Evolutionary conservation across 352 stramenopile species (phyloP), one percentile per base, ranked within the genome.

Genomic region (Phytophthora agathidicida): DNA sequence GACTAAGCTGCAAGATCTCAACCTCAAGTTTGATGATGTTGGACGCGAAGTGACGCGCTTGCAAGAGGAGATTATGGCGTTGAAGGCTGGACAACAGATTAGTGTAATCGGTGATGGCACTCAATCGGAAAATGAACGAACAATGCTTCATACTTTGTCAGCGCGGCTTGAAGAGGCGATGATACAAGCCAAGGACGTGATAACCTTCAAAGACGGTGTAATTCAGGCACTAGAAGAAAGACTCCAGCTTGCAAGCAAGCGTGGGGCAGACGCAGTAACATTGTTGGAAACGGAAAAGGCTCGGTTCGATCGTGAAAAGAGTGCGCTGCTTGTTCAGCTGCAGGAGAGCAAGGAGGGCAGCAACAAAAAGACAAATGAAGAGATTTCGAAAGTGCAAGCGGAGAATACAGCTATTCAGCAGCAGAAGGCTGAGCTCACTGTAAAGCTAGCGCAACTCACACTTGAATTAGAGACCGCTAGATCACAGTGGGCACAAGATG

Each of bases 121-220:
- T 23, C 38, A 58, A 38, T 54, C 47, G 2, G 42, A 50, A 2
- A 61, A 41, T 14, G 81, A 91, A 10, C 76, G 65, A 9, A 5
- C 45, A 13, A 61, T 89, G 35, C 56, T 91, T n/a, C 79, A 84
- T 26, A 68, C 77, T 6, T 82, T 91, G 32, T 83, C 78, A 1
- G 33, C 56, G 27, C 59, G 79, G 14, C 54, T 91, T 16, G 79
- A 89, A 48, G 56, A 71, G 20, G 77, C 82, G 1, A 91, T 91
- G 77, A 23, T 78, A 17, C 73, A 92, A 53, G 78, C 83, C 7
- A 88, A 92, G 46, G 68, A 71, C 26, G 83, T 92, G 19, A 83
- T 92, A 7, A 74, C 75, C 22, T 79, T 77, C 38, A 92, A 92
- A 62, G 80, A 92, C 33, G 36, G 56, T 5, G 60, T 79, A 9